Evolutionary conservation across 2,329 filamentous ascomycete species (phyloP), one percentile per base, ranked within the genome.

Genomic region (Claviceps cyperi): DNA sequence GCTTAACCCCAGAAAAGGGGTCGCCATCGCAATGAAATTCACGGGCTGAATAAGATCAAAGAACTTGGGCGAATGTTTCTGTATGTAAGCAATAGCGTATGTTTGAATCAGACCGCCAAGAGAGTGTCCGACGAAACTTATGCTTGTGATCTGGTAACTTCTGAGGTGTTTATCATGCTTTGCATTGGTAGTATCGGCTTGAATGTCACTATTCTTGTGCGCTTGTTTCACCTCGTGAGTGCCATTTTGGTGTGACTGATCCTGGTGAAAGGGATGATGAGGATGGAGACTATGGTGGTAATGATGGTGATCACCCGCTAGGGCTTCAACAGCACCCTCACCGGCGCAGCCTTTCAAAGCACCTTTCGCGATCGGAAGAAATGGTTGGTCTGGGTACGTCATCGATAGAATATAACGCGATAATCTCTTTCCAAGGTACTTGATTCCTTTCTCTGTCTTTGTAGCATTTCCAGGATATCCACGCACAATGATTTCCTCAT

Each of bases 331-430:
- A 57, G 71, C 60, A 50, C 68, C 66, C 55, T 74, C 70, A 2
- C 71, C 61, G 4, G 40, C 13, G 40, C 40, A 19, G 40, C 13
- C 21, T 24, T 11, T 32, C 28, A 69, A 65, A 5, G 70, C 69
- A 6, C 70, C 70, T 58, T 80, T 80, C 14, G 70, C 66, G 22
- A 72, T 69, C 0, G 91, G 90, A 1, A 90, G 72, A 59, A 83
- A 94, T 4, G 91, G 89, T 59, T 97, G 90, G 60, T 96, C 89
- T 0, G 92, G 92, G 62, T 94, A 95, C 32, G 91, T 95, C 69
- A 95, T 82, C 48, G 83, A 78, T 43, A 98, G 73, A 32, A 97
- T 80, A 63, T 91, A 94, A 69, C 90, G 90, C 19, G 92, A 92
- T 24, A 98, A 77, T 47, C 92, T 80, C 65, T 97, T 97, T 19